A percentile compares a stretch with the other conserved stretches of the same genome.
Evolutionary conservation across 2,329 filamentous ascomycete species (phyloP).

Genomic region (Apiospora rasikravindrae): DNA sequence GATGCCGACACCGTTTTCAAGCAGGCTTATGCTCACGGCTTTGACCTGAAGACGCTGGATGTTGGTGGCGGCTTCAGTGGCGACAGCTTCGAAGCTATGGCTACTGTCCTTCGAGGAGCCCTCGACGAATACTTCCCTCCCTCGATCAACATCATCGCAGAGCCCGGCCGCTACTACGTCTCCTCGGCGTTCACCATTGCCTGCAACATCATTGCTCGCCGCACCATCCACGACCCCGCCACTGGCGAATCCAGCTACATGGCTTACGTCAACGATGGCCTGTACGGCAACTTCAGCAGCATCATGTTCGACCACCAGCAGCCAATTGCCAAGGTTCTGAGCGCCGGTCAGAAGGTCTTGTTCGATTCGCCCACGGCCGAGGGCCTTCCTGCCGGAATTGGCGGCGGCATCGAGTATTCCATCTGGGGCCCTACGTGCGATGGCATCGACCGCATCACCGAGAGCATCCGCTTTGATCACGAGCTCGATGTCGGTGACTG

Average conservation of each 20-base stretch:
- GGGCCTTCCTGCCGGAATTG: constrained; percentile 45
- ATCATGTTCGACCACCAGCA: constrained; percentile 99
- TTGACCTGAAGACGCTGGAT: constrained; percentile 84
- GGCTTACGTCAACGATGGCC: constrained; percentile 96
- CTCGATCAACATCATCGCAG: constrained; percentile 83
- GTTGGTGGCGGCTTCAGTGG: constrained; percentile 92
- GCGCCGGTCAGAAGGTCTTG: constrained; percentile 60
- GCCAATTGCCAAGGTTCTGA: constrained; percentile 82
- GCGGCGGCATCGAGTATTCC: constrained; percentile 77
- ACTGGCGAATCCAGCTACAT: constrained; percentile 79
- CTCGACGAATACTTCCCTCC: constrained; percentile 89
- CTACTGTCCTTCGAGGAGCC: constrained; percentile 76
- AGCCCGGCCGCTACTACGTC: constrained; percentile 96
- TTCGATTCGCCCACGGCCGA: constrained; percentile 61
- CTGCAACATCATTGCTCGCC: constrained; percentile 93
- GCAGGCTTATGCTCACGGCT: constrained; percentile 78
- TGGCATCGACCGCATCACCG: constrained; percentile 92
- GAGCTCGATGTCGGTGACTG: constrained; percentile 92
- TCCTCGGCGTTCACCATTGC: constrained; percentile 92
- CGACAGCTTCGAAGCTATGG: constrained; percentile 92
- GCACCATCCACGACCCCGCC: constrained; percentile 77
- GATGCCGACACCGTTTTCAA: constrained; percentile 91
- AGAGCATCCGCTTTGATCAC: constrained; percentile 77
- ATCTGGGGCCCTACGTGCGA: constrained; percentile 99
- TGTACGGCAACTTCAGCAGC: constrained; percentile 98